Percentiles rank a stretch among this genome's conserved stretches.
These are phyloP conservation scores for Xylariaceae sp. DNA, from an alignment of 2,329 filamentous ascomycete genomes.

Conservation along the genomic window DNA sequence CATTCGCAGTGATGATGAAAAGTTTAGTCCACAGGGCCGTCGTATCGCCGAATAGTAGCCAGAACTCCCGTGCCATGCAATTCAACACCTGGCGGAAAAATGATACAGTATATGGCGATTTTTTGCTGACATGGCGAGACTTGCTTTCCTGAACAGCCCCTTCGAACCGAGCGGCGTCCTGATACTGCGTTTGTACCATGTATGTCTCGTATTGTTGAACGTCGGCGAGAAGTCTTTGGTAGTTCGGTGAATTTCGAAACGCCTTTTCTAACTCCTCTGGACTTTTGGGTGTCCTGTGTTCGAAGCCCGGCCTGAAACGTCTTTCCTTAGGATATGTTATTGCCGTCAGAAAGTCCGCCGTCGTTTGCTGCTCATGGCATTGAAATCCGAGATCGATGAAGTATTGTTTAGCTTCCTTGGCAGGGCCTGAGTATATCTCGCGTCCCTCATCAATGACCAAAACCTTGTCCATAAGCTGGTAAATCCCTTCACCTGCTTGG, in stretches of 20 bases:
- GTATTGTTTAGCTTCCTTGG: conserved; percentile 56
- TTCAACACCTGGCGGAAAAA: conserved; percentile 65
- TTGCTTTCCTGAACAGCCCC: conserved; percentile 60
- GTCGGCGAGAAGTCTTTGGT: conserved; percentile 55
- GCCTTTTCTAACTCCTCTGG: conserved; percentile 60
- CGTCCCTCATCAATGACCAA: conserved; percentile 69
- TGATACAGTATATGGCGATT: conserved; percentile 71
- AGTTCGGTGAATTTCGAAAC: conserved; percentile 59
- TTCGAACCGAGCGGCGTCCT: conserved; percentile 60
- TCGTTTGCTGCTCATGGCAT: conserved; percentile 55
- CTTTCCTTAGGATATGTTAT: conserved; percentile 69
- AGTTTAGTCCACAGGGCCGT: conserved; percentile 72
- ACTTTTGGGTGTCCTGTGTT: conserved; percentile 62
- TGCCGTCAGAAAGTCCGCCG: conserved; percentile 71
- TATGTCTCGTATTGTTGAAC: conserved; percentile 45
- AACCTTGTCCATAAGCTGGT: conserved; percentile 66
- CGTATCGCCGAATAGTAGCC: conserved; percentile 70
- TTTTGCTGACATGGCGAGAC: conserved; percentile 61
- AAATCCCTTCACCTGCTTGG: conserved; percentile 41
- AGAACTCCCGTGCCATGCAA: conserved; percentile 67
- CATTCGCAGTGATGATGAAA: conserved; percentile 70
- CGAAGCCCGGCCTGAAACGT: conserved; percentile 58
- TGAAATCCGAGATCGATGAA: conserved; percentile 64
- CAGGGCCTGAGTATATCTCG: conserved; percentile 55
- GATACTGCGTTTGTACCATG: conserved; percentile 48